Percentiles rank a stretch among this genome's conserved stretches.
Evolutionary conservation across 2,329 filamentous ascomycete species (phyloP).

Genomic region (Pseudopyrenochaeta lycopersici): DNA sequence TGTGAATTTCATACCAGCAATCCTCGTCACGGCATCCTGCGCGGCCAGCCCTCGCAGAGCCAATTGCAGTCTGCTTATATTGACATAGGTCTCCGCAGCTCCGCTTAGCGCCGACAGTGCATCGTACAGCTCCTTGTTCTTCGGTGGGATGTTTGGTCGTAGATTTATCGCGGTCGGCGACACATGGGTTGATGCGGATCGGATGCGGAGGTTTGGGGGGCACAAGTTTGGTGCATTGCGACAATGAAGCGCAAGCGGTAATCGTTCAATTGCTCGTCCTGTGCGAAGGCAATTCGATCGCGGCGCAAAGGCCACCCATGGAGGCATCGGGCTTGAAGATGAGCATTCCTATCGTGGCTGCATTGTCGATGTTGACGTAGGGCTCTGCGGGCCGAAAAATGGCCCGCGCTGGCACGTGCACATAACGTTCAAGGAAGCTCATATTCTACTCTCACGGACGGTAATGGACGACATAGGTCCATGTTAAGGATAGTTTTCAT

Average conservation of each 20-base stretch:
- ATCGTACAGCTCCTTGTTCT: constrained; percentile 65
- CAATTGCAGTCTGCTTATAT: constrained; percentile 75
- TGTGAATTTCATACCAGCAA: constrained; percentile 59
- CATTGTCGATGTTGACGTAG: constrained; percentile 33
- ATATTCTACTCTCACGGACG: neutral
- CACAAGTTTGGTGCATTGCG: constrained; percentile 31
- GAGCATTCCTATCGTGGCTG: constrained; percentile 30
- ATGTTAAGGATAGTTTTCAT: constrained; percentile 25
- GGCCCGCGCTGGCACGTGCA: neutral
- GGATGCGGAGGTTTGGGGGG: constrained; percentile 28
- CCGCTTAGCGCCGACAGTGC: constrained; percentile 69
- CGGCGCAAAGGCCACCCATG: constrained; percentile 50
- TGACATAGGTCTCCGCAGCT: constrained; percentile 68
- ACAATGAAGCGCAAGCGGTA: constrained; percentile 32
- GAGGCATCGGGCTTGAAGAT: constrained; percentile 52
- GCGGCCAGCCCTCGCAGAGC: constrained; percentile 71
- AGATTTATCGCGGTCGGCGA: constrained; percentile 64
- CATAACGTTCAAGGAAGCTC: neutral
- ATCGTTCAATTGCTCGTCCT: constrained; percentile 36
- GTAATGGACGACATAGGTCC: neutral
- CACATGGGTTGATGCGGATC: constrained; percentile 54
- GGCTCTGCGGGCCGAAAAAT: neutral
- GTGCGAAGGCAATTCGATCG: constrained; percentile 38
- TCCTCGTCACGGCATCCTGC: constrained; percentile 61
- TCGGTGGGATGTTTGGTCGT: constrained; percentile 61